These are phyloP conservation scores for Morella rubra DNA, from an alignment of 306 rosid genomes.

Conservation along the genomic window DNA sequence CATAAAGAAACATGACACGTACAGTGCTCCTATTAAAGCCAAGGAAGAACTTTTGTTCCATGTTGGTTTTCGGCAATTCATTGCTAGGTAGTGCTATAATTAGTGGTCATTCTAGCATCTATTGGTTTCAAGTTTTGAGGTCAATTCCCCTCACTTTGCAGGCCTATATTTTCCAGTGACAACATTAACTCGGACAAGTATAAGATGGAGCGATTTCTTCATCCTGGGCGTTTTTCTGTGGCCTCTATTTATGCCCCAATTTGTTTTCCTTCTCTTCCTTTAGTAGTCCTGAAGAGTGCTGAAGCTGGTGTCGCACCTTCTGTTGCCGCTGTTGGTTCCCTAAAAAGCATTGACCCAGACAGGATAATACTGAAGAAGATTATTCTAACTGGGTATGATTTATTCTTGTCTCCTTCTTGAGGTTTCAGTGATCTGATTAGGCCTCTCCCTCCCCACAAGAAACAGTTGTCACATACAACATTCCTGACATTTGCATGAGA, in stretches of 20 bases:
- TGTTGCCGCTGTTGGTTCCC: constrained; percentile 85
- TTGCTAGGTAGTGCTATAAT: constrained; percentile 61
- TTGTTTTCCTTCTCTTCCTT: constrained; percentile 84
- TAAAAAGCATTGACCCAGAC: constrained; percentile 75
- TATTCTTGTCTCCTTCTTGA: constrained; percentile 8
- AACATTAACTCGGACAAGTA: constrained; percentile 79
- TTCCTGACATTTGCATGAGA: background rate
- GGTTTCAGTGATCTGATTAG: background rate
- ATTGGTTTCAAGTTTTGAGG: background rate
- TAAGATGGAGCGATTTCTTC: constrained; percentile 99
- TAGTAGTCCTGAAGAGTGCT: constrained; percentile 58
- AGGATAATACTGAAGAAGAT: constrained; percentile 85
- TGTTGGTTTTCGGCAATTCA: constrained; percentile 95
- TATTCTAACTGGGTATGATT: constrained; percentile 80
- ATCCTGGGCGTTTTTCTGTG: constrained; percentile 77
- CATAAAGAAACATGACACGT: constrained; percentile 77
- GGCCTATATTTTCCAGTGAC: constrained; percentile 85
- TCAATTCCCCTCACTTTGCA: constrained; percentile 32
- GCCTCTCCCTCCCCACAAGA: background rate
- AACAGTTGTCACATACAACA: too few relatives aligned
- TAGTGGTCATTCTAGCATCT: background rate
- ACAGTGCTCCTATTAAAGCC: constrained; percentile 70
- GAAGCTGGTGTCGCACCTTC: constrained; percentile 48
- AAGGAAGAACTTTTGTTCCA: constrained; percentile 88
- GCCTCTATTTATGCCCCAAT: constrained; percentile 92